These are phyloP conservation scores for Selaginella tamariscina DNA, from an alignment of 75 land plant species.

Conservation along the genomic window DNA sequence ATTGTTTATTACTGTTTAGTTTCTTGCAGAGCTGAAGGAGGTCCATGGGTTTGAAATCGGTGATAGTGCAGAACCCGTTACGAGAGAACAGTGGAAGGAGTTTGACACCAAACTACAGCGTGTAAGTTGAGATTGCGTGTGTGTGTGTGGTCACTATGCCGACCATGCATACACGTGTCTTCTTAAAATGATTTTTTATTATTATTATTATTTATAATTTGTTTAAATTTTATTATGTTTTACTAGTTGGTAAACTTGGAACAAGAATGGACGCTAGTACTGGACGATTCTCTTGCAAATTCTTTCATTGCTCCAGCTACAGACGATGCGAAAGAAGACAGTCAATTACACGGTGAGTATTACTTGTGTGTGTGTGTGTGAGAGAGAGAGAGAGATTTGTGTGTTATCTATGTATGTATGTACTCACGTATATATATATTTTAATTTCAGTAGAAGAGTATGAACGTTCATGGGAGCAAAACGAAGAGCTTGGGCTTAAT, in stretches of 20 bases:
- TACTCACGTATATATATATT: no score
- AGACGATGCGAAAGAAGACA: conserved; percentile 63
- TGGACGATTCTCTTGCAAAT: conserved; percentile 91
- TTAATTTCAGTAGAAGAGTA: conserved; percentile 89
- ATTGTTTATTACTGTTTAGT: not conserved
- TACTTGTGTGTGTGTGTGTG: no score
- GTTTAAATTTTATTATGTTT: not conserved
- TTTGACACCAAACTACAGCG: conserved; percentile 51
- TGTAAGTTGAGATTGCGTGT: conserved; percentile 27
- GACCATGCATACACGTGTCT: no score
- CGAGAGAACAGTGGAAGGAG: conserved; percentile 60
- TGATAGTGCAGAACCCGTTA: conserved; percentile 60
- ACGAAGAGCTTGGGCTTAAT: conserved; percentile 89
- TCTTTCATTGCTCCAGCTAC: conserved; percentile 81
- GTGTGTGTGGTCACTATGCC: no score
- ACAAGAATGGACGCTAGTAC: conserved; percentile 70
- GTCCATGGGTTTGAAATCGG: conserved; percentile 92
- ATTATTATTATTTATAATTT: not conserved
- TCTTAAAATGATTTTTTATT: no score
- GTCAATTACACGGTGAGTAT: conserved; percentile 50
- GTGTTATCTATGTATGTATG: no score
- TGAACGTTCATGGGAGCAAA: conserved; percentile 89
- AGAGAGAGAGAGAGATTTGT: no score
- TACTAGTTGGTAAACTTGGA: conserved; percentile 47
- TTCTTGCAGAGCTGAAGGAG: conserved; percentile 58